A percentile compares a stretch with the other conserved stretches of the same genome.
Evolutionary conservation across 305 asterid genomes (phyloP).

Genomic region (Petunia hybrid): DNA sequence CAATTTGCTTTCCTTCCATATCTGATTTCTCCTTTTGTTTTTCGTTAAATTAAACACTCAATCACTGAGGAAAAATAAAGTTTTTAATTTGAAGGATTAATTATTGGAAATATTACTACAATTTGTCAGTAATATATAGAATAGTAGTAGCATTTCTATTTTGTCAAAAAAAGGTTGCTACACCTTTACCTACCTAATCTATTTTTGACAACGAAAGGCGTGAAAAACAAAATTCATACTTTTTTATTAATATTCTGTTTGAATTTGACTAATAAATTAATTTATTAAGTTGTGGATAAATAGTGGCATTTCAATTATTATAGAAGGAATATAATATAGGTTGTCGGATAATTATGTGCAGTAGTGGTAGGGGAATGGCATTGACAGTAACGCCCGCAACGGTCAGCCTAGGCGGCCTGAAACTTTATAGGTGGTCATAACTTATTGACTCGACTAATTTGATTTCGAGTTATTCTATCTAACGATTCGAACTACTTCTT

Average conservation of each 20-base stretch:
- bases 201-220: not conserved
- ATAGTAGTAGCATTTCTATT: not conserved
- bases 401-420: not conserved
- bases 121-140: not conserved
- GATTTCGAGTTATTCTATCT: too few relatives aligned
- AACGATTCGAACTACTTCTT: too few relatives aligned
- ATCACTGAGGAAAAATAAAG: not conserved
- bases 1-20: not conserved
- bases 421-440: too few relatives aligned
- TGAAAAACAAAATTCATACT: not conserved
- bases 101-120: too few relatives aligned
- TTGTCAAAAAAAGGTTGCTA: constrained; percentile 11
- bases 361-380: not conserved
- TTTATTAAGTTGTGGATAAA: not conserved
- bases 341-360: too few relatives aligned
- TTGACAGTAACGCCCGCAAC: not conserved
- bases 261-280: not conserved
- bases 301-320: not conserved
- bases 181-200: not conserved
- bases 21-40: not conserved
- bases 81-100: not conserved
- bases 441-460: too few relatives aligned
- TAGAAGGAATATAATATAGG: too few relatives aligned
- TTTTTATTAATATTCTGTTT: not conserved
- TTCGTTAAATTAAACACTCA: constrained; percentile 2